Evolutionary conservation across 106 monocot genomes (phyloP).

Genomic region (Cymbidium sinense): DNA sequence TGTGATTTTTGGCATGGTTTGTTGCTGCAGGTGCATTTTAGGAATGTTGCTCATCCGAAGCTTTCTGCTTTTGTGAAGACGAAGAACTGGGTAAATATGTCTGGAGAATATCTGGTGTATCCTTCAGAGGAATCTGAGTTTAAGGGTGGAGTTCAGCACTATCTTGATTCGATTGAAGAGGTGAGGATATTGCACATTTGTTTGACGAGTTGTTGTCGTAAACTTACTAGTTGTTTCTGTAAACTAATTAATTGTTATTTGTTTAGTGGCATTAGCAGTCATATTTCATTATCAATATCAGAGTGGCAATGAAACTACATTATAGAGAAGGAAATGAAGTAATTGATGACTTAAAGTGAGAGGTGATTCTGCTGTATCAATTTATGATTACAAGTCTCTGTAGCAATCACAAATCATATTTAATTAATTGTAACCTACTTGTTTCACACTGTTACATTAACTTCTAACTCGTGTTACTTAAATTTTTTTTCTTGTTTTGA

Average conservation of each 20-base stretch:
- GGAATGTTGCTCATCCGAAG: constrained; percentile 76
- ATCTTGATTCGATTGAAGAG: constrained; percentile 77
- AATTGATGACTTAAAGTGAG: background rate
- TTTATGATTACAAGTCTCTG: background rate
- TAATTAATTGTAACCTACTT: background rate
- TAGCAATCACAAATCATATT: background rate
- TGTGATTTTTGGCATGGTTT: constrained; percentile 5
- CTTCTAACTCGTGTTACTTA: background rate
- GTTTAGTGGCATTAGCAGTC: background rate
- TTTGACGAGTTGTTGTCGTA: background rate
- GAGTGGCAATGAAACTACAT: background rate
- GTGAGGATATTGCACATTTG: constrained; percentile 22
- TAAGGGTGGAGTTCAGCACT: constrained; percentile 56
- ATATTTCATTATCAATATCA: background rate
- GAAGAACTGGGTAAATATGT: constrained; percentile 58
- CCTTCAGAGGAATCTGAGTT: constrained; percentile 46
- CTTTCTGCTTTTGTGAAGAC: constrained; percentile 52
- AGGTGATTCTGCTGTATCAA: background rate
- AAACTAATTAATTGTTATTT: background rate
- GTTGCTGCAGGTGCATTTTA: constrained; percentile 62
- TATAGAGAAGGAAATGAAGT: background rate
- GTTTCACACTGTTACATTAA: background rate
- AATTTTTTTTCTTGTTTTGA: background rate
- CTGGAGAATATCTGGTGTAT: constrained; percentile 56
- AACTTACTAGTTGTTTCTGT: background rate